Evolutionary conservation across 179 eudicot genomes (phyloP).

Genomic region (Silene coronaria): DNA sequence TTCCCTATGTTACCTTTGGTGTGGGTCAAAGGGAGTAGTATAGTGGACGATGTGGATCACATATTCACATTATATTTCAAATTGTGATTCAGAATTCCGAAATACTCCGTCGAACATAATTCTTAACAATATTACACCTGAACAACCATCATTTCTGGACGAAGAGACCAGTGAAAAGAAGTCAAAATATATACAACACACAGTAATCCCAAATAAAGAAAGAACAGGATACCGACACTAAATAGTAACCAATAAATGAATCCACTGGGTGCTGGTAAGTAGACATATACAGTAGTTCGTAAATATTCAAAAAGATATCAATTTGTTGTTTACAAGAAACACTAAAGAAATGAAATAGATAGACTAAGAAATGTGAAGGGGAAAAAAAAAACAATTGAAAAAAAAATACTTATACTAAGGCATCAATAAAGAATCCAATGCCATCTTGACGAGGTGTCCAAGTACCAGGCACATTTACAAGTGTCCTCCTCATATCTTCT

Average conservation of each 20-base stretch:
- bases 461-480: not conserved
- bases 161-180: not conserved
- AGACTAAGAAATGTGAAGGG: not conserved
- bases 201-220: not conserved
- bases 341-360: not conserved
- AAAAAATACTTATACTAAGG: not conserved
- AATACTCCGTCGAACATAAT: not conserved
- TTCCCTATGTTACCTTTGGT: too few species aligned
- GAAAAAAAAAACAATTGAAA: not conserved
- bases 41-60: not conserved
- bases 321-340: not conserved
- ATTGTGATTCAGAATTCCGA: not conserved
- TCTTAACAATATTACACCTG: not conserved
- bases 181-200: not conserved
- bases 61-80: not conserved
- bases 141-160: not conserved
- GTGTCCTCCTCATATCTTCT: conserved; percentile 5
- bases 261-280: not conserved
- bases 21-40: too few species aligned
- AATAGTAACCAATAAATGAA: not conserved
- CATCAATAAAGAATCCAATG: not conserved
- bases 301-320: not conserved
- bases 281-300: not conserved
- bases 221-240: not conserved
- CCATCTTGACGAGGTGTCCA: not conserved